Evolutionary conservation across 148 eudicot species (phyloP).

Genomic region (Persicaria maculosa): DNA sequence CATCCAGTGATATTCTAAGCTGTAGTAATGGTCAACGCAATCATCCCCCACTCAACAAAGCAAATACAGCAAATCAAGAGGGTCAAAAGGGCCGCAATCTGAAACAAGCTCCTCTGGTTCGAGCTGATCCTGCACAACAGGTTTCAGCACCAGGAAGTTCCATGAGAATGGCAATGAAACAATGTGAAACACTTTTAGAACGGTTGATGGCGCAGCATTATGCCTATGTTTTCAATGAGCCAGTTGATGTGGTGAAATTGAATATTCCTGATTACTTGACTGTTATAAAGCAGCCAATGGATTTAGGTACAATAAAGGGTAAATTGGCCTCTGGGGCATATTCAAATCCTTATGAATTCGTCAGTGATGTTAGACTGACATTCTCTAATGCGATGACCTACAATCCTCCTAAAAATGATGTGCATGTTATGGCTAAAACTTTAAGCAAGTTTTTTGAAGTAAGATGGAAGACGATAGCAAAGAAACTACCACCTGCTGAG

Average conservation of each 20-base stretch:
- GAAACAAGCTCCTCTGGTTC: slow-evolving; percentile 35
- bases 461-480: slow-evolving; percentile 78
- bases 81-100: slow-evolving; percentile 21
- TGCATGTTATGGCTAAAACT: slow-evolving; percentile 66
- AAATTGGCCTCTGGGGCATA: slow-evolving; percentile 53
- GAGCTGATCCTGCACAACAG: slow-evolving; percentile 32
- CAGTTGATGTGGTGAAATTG: slow-evolving; percentile 66
- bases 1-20: slow-evolving; percentile 37
- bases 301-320: slow-evolving; percentile 68
- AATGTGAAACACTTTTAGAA: slow-evolving; percentile 42
- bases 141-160: slow-evolving; percentile 16
- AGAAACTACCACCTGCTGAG: slow-evolving; percentile 29
- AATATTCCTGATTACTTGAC: slow-evolving; percentile 70
- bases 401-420: slow-evolving; percentile 67
- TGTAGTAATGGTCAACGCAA: slow-evolving; percentile 26
- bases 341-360: slow-evolving; percentile 49
- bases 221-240: slow-evolving; percentile 69
- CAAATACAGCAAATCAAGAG: slow-evolving; percentile 15
- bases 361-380: slow-evolving; percentile 74
- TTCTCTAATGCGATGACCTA: slow-evolving; percentile 77
- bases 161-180: slow-evolving; percentile 30
- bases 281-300: slow-evolving; percentile 92
- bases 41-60: slow-evolving; percentile 12
- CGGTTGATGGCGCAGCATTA: slow-evolving; percentile 42
- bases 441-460: slow-evolving; percentile 63